Percentiles rank a stretch among this genome's conserved stretches.
phyloP scores from a whole-genome alignment of 257 asterid genomes.

The Penstemon barbatus region DNA sequence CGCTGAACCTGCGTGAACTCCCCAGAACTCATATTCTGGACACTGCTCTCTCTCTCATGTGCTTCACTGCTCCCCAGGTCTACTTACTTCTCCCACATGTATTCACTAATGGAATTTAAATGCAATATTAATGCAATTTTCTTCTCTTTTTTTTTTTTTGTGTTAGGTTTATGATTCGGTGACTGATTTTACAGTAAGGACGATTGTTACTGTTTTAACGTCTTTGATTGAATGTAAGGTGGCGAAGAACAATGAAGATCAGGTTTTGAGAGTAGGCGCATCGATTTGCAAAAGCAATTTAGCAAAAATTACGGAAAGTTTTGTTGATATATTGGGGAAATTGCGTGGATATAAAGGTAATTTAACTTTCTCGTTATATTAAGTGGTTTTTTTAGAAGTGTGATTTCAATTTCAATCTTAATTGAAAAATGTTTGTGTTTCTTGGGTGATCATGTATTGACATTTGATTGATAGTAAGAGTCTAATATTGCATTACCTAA shows the following conservation, averaged over 20 bases:
- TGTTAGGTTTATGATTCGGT: conserved; percentile 56
- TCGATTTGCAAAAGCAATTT: conserved; percentile 44
- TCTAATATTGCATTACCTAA: background rate
- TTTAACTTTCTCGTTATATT: background rate
- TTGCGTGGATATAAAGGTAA: conserved; percentile 50
- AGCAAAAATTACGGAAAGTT: conserved; percentile 40
- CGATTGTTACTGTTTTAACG: conserved; percentile 55
- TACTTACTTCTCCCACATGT: background rate
- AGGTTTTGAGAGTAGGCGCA: conserved; percentile 58
- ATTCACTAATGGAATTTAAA: background rate
- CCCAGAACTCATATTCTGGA: conserved; percentile 55
- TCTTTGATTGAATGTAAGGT: conserved; percentile 59
- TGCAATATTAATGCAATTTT: background rate
- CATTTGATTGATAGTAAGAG: no score
- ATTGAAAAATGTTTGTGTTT: background rate
- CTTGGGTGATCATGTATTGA: no score
- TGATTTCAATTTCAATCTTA: background rate
- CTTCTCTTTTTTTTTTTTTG: conserved; percentile 12
- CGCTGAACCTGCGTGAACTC: conserved; percentile 56
- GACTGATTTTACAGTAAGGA: conserved; percentile 47
- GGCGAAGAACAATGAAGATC: conserved; percentile 33
- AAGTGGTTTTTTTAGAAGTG: background rate
- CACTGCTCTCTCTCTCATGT: conserved; percentile 72
- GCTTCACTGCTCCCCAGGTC: conserved; percentile 79
- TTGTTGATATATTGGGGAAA: conserved; percentile 46